Base-by-base conservation (phyloP, 805 yeast genomes). In the Myxozyma nipponensis region DNA sequence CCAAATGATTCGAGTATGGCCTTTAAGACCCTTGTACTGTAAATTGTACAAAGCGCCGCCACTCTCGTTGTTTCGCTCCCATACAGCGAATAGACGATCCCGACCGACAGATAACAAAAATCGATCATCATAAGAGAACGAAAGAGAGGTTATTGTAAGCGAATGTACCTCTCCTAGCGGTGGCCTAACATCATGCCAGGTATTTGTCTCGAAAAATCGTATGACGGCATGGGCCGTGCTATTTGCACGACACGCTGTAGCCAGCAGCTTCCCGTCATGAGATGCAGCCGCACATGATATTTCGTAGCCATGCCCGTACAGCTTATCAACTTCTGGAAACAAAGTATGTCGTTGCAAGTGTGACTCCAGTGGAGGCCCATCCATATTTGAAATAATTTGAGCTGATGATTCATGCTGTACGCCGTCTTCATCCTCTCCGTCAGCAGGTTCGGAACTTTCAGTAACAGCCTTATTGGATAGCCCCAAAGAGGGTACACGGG, bases 301-400 rank as follows among this genome's bases (percentile, higher is more conserved):
- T 66, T 95, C 99, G 68, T 88, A 95, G 6, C 99, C 99, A 66
- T 93, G 99, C 0, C 99, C 99, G 63, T 93, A 93, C 39, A 93
- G 69, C 66, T 93, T 93, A 62, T 93, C 98, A 49, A 84, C 72
- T 64, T 93, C 99, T 0, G 98, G 98, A 84, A 95, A 93, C 46
- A 93, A 72, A 0, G 98, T 86, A 63, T 83, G 87, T 62, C 98
- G 77, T 66, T 93, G 98, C 24, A 93, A 72, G 54, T 86, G 86
- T 62, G 91, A 96, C 66, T 93, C 99, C 41, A 84, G 69, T 0
- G 98, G 98, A 6, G 95, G 90, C 0, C 69, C 63, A 0, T 57
- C 56, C 39, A 85, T 67, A 0, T 72, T 61, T 3, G 72, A 65
- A 21, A 82, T 66, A n/a, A 78, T 65, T 38, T 77, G 81, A 37